Evolutionary conservation across 257 asterid species (phyloP), one percentile per base, ranked within the genome.

Genomic region (Nicotiana knightiana): DNA sequence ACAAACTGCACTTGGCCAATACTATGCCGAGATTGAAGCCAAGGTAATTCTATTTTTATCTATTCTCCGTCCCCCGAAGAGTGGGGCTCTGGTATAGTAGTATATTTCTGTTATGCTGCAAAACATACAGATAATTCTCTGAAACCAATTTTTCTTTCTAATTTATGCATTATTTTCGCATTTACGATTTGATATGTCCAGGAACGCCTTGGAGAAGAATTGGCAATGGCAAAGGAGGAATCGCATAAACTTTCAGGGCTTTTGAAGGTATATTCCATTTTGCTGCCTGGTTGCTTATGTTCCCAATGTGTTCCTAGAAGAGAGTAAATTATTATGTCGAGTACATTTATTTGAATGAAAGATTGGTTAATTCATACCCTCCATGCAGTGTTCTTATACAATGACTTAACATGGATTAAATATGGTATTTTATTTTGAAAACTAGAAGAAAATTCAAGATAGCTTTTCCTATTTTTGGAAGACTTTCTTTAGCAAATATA

Each of bases 1-100:
- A 82, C 99, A 94, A 88, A 93, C 98, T 86, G 99, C 99, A 12
- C 97, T 96, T 73, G 98, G 99, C 79, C 99, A 96, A 89, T 93
- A 94, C 87, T 93, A 96, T 84, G 99, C 99, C 39, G 99, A 96
- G 91, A 94, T 96, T 67, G 99, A 96, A 86, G 98, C 97, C 65
- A 96, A 93, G 99, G 98, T 94, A 58, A 43, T 51, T 79, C 65
- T 64, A 66, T 32, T 26, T 43, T 51, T 55, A 16, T 21, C 26
- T 51, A 7, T 75, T 51, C 63, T 51, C 46, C 17, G 58, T 53
- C 17, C 17, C 58, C 6, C 4, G 58, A 53, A 15, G 58, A 13
- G 18, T 16, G 80, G 62, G 80, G 10, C 17, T 75, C 53, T 53
- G 80, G 13, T 8, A 26, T 24, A 1, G 79, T 73, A 43, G 35